Conservation (phyloP, 495 filamentous ascomycete species). For the Daldinia childiae region DNA sequence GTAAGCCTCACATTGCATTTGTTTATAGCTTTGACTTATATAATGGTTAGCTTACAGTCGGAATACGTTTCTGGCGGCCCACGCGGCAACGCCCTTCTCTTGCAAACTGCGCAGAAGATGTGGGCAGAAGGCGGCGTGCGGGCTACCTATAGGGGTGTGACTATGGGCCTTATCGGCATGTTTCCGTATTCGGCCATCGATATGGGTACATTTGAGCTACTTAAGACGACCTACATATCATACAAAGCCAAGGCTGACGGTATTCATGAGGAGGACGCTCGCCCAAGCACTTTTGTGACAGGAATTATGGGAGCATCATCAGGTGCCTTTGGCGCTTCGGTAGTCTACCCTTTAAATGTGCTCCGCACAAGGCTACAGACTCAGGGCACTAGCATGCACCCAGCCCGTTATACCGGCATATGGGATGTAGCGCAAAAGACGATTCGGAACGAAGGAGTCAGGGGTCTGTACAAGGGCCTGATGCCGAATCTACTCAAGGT, state of each 20-base stretch:
- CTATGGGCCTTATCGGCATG: conserved; percentile 92
- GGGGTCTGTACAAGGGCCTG: conserved; percentile 92
- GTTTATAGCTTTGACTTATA: conserved; percentile 25
- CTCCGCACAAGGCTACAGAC: conserved; percentile 93
- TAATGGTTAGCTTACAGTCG: conserved; percentile 79
- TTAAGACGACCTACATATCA: conserved; percentile 76
- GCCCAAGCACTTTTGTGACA: conserved; percentile 78
- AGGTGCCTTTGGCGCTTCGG: conserved; percentile 90
- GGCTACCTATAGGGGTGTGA: conserved; percentile 89
- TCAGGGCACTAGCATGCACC: conserved; percentile 92
- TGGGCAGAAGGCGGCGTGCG: conserved; percentile 75
- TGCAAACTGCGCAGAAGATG: conserved; percentile 84
- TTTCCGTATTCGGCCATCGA: conserved; percentile 98
- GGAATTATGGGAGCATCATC: conserved; percentile 87
- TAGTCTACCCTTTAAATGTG: conserved; percentile 95
- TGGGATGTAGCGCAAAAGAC: conserved; percentile 86
- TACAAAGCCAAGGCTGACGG: conserved; percentile 74
- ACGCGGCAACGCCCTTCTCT: conserved; percentile 84
- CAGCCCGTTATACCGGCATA: conserved; percentile 87
- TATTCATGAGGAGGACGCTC: conserved; percentile 83
- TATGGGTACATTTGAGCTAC: conserved; percentile 90
- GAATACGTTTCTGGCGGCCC: conserved; percentile 87
- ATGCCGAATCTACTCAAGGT: conserved; percentile 98
- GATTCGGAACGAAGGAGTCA: conserved; percentile 79
- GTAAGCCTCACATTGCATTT: conserved; percentile 54